Conservation (phyloP, 2,329 filamentous ascomycete genomes). For the Cladosporium sp. region DNA sequence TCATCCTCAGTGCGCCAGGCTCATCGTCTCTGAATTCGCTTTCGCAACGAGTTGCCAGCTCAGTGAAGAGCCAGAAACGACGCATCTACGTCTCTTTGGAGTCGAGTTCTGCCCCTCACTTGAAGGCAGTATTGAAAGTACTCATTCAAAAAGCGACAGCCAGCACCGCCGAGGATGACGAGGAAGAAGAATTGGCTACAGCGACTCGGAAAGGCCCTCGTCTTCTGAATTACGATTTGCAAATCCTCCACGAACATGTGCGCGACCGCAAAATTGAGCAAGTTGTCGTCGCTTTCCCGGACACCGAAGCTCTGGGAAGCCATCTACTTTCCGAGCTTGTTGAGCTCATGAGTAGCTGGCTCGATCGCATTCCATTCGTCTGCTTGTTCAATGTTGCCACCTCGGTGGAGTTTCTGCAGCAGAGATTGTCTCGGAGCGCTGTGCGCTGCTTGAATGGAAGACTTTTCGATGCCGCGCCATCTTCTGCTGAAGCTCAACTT, state of each 20-base stretch:
- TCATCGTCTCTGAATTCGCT: constrained; percentile 72
- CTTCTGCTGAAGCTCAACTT: constrained; percentile 68
- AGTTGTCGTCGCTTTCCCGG: constrained; percentile 73
- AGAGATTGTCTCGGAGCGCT: constrained; percentile 68
- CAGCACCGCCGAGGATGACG: constrained; percentile 40
- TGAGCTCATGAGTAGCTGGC: constrained; percentile 68
- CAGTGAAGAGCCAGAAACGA: constrained; percentile 37
- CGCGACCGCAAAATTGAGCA: constrained; percentile 55
- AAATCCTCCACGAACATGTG: constrained; percentile 64
- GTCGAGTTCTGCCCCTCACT: constrained; percentile 69
- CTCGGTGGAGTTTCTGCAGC: constrained; percentile 76
- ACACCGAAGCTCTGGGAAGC: constrained; percentile 79
- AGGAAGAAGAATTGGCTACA: constrained; percentile 47
- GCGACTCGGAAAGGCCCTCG: constrained; percentile 55
- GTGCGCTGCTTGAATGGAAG: constrained; percentile 67
- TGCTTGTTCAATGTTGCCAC: constrained; percentile 79
- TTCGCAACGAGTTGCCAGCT: constrained; percentile 64
- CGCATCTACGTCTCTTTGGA: constrained; percentile 66
- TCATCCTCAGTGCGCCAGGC: constrained; percentile 76
- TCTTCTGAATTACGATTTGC: constrained; percentile 76
- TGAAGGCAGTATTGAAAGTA: constrained; percentile 71
- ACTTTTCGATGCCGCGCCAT: constrained; percentile 76
- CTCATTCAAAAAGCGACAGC: constrained; percentile 67
- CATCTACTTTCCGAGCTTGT: constrained; percentile 70
- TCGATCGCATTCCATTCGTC: constrained; percentile 73